Evolutionary conservation across 1,284 basidiomycete genomes (phyloP), one percentile per base, ranked within the genome.

Genomic region (Heterobasidion parviporum): DNA sequence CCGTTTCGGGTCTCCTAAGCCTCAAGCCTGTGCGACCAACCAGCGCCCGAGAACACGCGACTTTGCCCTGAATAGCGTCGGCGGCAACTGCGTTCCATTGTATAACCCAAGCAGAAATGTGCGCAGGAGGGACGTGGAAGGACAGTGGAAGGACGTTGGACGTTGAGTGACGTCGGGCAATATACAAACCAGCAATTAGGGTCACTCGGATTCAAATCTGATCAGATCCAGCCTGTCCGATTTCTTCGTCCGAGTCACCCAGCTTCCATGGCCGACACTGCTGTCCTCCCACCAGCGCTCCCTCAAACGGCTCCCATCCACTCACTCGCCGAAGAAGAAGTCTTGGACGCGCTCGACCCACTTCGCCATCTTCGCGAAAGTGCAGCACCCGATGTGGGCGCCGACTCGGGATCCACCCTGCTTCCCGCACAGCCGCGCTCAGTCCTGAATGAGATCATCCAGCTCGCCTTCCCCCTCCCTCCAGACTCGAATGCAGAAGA

Each of bases 351-450:
- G 15, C 65, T 75, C 47, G 80, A 87, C 62, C 86, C 86, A 49
- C 75, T 89, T 54, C 77, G 82, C 36, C 85, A 87, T 70, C 74
- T 86, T 62, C 79, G 78, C 69, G 66, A 72, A 32, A 70, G 73
- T 55, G 55, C 62, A 18, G 57, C 26, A 26, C 26, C 26, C 26
- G 26, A 26, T 26, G 26, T 26, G 26, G 26, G 26, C 26, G 26
- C 26, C 5, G 26, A 26, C 57, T 64, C 66, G 48, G 64, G 70
- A 50, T 57, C 68, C 50, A 69, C 65, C 50, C 63, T 83, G 45
- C 70, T 87, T 18, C 85, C 87, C 2, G 67, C 71, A 33, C 87
- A 89, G 65, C 70, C 74, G 34, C 77, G 74, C 56, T 82, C 82
- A 6, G 68, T 83, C 52, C 68, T 67, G 56, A 70, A 79, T 57